Base-by-base conservation (phyloP, 495 filamentous ascomycete genomes). In the Pyronema omphalodes region DNA sequence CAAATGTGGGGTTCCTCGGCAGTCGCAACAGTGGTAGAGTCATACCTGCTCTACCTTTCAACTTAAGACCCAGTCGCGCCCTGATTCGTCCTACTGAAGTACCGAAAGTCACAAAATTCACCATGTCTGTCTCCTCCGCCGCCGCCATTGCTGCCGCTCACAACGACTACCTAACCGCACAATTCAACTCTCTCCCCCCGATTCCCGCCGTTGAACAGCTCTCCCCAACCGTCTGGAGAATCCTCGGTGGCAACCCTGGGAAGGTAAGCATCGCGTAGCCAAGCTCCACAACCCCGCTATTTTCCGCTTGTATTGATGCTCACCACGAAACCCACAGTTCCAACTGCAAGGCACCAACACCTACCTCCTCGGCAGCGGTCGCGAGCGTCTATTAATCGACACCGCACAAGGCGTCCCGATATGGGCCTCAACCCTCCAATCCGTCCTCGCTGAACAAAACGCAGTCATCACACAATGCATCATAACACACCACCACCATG, bases 401-500 rank as follows among this genome's bases (percentile, higher is more conserved):
- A 88, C 86, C 49, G 83, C 81, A 58, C 68, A 58, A 15, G 60
- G 68, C n/a, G 43, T 60, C 19, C 67, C 73, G 3, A 48, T 63
- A n/a, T 80, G 76, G 77, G 66, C 74, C 35, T 56, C 71, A 0
- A 68, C 73, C 2, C 71, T 96, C 11, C 72, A 77, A 54, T 64
- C 69, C 14, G 73, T 82, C 4, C 74, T 96, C 19, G 59, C 69
- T 2, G 69, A 74, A 34, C 83, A 93, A 61, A 74, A 79, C 35
- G 77, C 80, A 37, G 73, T 73, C 0, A 71, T 95, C 34, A 67
- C 75, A 34, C 66, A 71, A 14, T 78, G 76, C 3, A 71, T 96
- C 15, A 68, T 95, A 18, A 94, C 89, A 0, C 91, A 98, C 67
- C 86, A 86, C 83, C 91, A 98, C 66, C 74, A 67, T 33, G 91